Evolutionary conservation across 805 yeast genomes (phyloP), one percentile per base, ranked within the genome.

Genomic region (Lipomyces spencermartinsiae): DNA sequence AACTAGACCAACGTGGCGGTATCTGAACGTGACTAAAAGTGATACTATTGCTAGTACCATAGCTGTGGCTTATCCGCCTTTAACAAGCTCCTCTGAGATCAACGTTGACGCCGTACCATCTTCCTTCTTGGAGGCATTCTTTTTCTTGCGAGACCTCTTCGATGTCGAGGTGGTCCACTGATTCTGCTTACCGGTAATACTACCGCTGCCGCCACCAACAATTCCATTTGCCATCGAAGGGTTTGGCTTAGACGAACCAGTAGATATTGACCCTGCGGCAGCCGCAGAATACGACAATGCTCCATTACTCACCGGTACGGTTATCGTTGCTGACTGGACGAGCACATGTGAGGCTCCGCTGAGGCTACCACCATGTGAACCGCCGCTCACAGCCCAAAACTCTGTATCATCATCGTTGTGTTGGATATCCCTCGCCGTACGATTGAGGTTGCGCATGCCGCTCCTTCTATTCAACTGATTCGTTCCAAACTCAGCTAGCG

Each of bases 81-180:
- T 62, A 10, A 59, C 14, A 16, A 51, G 22, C n/a, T 58, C 69
- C 10, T 46, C 63, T 29, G 37, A n/a, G 31, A 16, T 51, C 55
- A 49, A 25, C 4, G 19, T 33, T 10, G 22, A 22, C 4, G 14
- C 19, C 33, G 33, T 53, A 2, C 19, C 59, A 19, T 49, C 62
- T 29, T 62, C 69, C 22, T 68, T 63, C 35, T 63, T 61, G 56
- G n/a, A n/a, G n/a, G 37, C 33, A 6, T 58, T 51, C 53, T 58
- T 55, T 31, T 59, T 63, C 55, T 66, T 68, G n/a, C 63, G 51
- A 35, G 70, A 49, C 57, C 67, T 59, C 56, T 63, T 66, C 14
- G 72, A 64, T 25, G 64, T 61, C 49, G 65, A 31, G 37, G 63
- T 69, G 6, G 68, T 69, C 72, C 72, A 69, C 56, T 67, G 68